A percentile compares a stretch with the other conserved stretches of the same genome.
phyloP scores from a whole-genome alignment of 768 basidiomycete species.

The Termitomyces sp. region DNA sequence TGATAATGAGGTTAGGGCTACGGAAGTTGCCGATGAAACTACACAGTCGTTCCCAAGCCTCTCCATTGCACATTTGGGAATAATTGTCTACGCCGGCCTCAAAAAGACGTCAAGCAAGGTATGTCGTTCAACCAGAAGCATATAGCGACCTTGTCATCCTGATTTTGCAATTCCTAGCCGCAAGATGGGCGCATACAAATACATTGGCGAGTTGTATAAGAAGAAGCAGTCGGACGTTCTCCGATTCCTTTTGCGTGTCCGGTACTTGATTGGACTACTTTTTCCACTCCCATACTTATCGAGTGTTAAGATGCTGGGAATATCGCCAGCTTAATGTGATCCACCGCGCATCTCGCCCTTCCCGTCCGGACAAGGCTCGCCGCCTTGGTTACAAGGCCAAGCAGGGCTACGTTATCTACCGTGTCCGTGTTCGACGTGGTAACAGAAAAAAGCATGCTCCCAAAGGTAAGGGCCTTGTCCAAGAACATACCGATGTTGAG shows the following conservation, averaged over 20 bases:
- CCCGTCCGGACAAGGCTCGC: conserved; percentile 98
- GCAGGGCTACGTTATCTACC: conserved; percentile 98
- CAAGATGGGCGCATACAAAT: conserved; percentile 93
- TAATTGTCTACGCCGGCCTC: conserved; percentile 24
- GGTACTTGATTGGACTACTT: conserved; percentile 45
- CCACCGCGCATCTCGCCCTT: conserved; percentile 96
- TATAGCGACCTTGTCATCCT: neutral
- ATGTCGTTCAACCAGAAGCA: conserved; percentile 12
- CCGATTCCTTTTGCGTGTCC: conserved; percentile 95
- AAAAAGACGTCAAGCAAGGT: conserved; percentile 35
- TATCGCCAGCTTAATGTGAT: conserved; percentile 98
- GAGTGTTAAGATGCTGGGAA: conserved; percentile 80
- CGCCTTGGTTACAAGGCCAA: conserved; percentile 99
- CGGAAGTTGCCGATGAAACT: conserved; percentile 34
- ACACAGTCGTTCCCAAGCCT: conserved; percentile 32
- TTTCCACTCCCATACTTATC: neutral
- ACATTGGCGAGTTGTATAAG: conserved; percentile 96
- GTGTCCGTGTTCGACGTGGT: conserved; percentile 93
- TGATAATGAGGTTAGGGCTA: conserved; percentile 4
- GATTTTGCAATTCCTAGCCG: conserved; percentile 25
- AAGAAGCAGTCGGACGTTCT: conserved; percentile 98
- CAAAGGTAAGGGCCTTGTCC: conserved; percentile 65
- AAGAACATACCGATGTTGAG: neutral
- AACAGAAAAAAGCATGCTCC: conserved; percentile 99
- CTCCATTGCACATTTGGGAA: conserved; percentile 13